Base-by-base conservation (phyloP, 805 yeast species). In the Myxozyma geophila region DNA sequence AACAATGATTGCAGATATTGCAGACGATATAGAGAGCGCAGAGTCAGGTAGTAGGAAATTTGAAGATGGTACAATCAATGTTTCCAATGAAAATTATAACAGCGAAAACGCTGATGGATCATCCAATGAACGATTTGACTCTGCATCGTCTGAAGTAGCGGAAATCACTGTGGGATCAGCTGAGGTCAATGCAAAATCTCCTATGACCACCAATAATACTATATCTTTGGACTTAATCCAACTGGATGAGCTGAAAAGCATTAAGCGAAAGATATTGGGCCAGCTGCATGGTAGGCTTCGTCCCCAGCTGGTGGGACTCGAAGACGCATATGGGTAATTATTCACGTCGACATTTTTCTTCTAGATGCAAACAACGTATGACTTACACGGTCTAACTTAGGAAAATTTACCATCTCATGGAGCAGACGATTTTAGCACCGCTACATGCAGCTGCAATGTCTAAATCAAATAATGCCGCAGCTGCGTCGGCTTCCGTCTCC, bases 321-420 rank as follows among this genome's bases (percentile, higher is more conserved):
- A 65, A 21, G 66, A 61, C 19, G 63, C 50, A 5, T 58, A 61
- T 53, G 54, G 41, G 67, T 63, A 37, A 21, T 63, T 47, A 17
- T 28, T 36, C 6, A 9, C 7, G 9, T 15, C 8, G 12, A 8
- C 13, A 40, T 17, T 13, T 35, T 35, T 36, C 6, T 33, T 12
- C 13, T 9, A 28, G 17, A 21, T n/a, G 35, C 15, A 21, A 7
- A 33, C 3, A 37, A 36, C 46, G 1, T 15, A 23, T 33, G 1
- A 21, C 49, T 37, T n/a, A 53, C 28, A 15, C 33, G 6, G 7
- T 19, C 33, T 35, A 13, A 19, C 15, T n/a, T 23, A 62, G 60
- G n/a, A 88, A 88, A 66, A 73, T 92, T 1, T 83, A 82, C 65
- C 50, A 43, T n/a, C 19, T 63, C 15, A 49, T 63, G 52, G 67